A percentile compares a stretch with the other conserved stretches of the same genome.
Evolutionary conservation across 75 land plant species (phyloP).

Genomic region (Picea sitchensis): DNA sequence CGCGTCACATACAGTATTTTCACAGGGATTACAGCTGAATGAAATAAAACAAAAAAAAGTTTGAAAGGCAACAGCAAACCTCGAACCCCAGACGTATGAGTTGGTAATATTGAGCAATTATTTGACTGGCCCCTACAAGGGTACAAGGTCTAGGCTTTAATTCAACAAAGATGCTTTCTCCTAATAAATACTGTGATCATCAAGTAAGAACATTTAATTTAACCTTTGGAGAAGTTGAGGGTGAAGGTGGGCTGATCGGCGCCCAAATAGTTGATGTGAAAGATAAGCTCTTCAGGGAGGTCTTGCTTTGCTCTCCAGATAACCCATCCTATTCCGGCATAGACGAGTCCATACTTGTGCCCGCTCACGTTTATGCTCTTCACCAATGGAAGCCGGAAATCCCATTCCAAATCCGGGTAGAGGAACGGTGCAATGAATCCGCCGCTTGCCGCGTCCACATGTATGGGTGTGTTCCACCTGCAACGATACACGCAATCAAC

Average conservation of each 20-base stretch:
- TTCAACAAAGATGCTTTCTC: not conserved
- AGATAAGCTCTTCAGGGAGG: slow-evolving; percentile 58
- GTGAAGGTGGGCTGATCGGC: slow-evolving; percentile 62
- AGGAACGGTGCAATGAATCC: slow-evolving; percentile 49
- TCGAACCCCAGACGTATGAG: slow-evolving; percentile 47
- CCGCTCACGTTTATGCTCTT: slow-evolving; percentile 56
- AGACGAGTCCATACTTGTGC: slow-evolving; percentile 53
- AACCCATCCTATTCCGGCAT: slow-evolving; percentile 43
- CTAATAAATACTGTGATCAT: slow-evolving; percentile 38
- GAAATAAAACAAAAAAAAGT: too few species aligned
- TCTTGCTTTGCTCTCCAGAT: slow-evolving; percentile 50
- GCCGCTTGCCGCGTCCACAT: slow-evolving; percentile 54
- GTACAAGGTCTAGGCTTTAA: too few species aligned
- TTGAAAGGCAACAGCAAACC: slow-evolving; percentile 13
- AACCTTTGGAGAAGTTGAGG: slow-evolving; percentile 65
- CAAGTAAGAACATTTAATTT: slow-evolving; percentile 54
- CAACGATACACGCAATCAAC: slow-evolving; percentile 3
- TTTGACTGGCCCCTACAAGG: slow-evolving; percentile 50
- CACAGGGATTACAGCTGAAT: too few species aligned
- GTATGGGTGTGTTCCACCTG: slow-evolving; percentile 40
- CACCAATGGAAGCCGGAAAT: slow-evolving; percentile 37
- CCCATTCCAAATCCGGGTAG: slow-evolving; percentile 48
- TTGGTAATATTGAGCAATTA: slow-evolving; percentile 64
- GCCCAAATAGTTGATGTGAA: slow-evolving; percentile 60
- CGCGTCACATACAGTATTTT: too few species aligned